These are phyloP conservation scores for Nigrograna mackinnonii DNA, from an alignment of 2,329 filamentous ascomycete genomes.

Conservation along the genomic window DNA sequence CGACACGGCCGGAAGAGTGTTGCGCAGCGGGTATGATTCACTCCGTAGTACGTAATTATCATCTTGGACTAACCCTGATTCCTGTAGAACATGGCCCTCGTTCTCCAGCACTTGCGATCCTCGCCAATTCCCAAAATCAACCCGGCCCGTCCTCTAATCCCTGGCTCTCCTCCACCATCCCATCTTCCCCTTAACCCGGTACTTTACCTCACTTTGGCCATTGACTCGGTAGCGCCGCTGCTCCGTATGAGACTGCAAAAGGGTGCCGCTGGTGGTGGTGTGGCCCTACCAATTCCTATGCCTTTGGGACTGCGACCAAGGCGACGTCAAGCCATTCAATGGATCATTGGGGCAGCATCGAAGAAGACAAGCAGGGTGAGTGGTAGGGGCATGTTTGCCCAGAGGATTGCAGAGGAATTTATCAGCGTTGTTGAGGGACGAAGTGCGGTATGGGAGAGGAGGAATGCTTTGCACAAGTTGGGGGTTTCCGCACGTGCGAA, in stretches of 20 bases:
- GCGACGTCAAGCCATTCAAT: conserved; percentile 76
- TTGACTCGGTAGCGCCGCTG: conserved; percentile 91
- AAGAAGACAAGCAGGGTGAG: conserved; percentile 76
- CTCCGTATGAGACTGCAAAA: conserved; percentile 76
- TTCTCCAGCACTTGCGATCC: conserved; percentile 83
- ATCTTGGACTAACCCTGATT: conserved; percentile 5
- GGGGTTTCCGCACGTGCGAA: conserved; percentile 81
- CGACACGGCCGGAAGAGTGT: conserved; percentile 83
- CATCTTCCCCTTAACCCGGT: conserved; percentile 89
- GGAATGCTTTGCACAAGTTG: conserved; percentile 76
- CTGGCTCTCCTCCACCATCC: conserved; percentile 73
- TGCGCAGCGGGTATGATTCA: conserved; percentile 76
- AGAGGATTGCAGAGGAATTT: conserved; percentile 82
- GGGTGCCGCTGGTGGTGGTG: conserved; percentile 84
- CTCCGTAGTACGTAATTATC: conserved; percentile 4
- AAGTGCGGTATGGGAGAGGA: conserved; percentile 82
- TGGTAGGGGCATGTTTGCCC: conserved; percentile 72
- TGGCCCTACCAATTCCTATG: conserved; percentile 78
- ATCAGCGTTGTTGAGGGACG: conserved; percentile 85
- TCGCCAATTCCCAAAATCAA: conserved; percentile 77
- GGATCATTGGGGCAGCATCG: conserved; percentile 84
- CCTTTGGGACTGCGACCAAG: conserved; percentile 77
- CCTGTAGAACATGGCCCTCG: conserved; percentile 76
- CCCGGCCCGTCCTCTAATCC: conserved; percentile 71
- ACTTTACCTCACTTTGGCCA: conserved; percentile 83